Base-by-base conservation (phyloP, 441 rosid genomes). In the Francoa sonchifolia region DNA sequence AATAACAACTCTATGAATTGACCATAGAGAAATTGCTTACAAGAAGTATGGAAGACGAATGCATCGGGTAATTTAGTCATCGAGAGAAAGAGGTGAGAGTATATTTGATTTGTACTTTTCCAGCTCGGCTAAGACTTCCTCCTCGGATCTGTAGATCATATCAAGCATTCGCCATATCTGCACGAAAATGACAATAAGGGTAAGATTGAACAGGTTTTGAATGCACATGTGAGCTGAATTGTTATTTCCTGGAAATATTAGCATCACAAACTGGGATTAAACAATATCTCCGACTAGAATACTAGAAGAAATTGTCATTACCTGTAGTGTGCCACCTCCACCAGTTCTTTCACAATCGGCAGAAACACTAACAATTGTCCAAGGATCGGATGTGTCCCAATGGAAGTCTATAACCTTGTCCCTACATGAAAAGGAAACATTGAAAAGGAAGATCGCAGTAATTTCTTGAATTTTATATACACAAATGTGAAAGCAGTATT, bases 121-220 rank as follows among this genome's bases (percentile, higher is more conserved):
- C 40, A 90, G 77, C 71, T 90, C 99, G 2, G 73, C 69, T 55
- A 90, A 33, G 4, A 90, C 96, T 66, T 90, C 99, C 27, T 90
- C 96, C 48, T 90, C 86, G 0, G 99, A 95, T 62, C 95, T 62
- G 67, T 86, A 90, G 58, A 90, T 65, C 72, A 90, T 59, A 69
- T 90, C 99, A 41, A 76, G 82, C 99, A 90, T 86, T 15, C 99
- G 72, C 99, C 99, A 90, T 72, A 90, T 80, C 99, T 90, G 77
- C 55, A 55, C 11, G 16, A 3, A 29, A n/a, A n/a, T n/a, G n/a
- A 15, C 51, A 3, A 23, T 27, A 9, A 28, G 16, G 19, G 3
- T 12, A 13, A 3, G 23, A 26, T 16, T 1, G 6, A 16, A 16
- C 16, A 2, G 3, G 4, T 1, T 11, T 11, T 27, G 7, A 34